Conservation (phyloP, 2,329 filamentous ascomycete genomes). For the Dactylellina haptotyla region DNA sequence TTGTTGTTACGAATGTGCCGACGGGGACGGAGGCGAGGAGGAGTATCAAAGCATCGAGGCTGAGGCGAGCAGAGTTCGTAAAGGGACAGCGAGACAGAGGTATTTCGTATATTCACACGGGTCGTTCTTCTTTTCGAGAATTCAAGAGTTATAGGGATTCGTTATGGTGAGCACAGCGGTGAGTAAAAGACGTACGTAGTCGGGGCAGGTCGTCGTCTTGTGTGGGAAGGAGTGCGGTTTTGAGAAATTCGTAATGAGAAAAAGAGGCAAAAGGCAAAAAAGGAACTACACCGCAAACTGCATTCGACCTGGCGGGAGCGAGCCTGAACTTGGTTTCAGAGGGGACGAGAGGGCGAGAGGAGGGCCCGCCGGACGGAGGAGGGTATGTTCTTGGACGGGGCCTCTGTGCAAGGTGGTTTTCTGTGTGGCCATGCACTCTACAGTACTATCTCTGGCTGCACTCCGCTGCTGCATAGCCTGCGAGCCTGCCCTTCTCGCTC, state of each 20-base stretch:
- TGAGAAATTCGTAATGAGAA: constrained; percentile 34
- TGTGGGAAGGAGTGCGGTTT: constrained; percentile 2
- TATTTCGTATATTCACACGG: constrained; percentile 12
- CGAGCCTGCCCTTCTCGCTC: not conserved
- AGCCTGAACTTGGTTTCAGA: too few relatives aligned
- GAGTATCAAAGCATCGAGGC: not conserved
- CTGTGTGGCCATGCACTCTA: too few relatives aligned
- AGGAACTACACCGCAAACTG: not conserved
- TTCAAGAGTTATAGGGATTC: too few relatives aligned
- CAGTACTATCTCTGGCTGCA: not conserved
- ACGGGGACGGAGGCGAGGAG: not conserved
- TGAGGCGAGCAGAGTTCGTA: not conserved
- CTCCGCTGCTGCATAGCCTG: not conserved
- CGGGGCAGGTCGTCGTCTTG: too few relatives aligned
- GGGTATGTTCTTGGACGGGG: too few relatives aligned
- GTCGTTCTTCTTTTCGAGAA: too few relatives aligned
- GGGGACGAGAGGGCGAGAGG: too few relatives aligned
- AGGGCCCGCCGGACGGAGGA: too few relatives aligned
- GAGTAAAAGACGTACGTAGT: not conserved
- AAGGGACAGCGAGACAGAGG: not conserved
- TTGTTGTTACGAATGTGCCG: not conserved
- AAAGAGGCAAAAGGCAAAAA: constrained; percentile 8
- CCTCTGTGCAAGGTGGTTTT: too few relatives aligned
- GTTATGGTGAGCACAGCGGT: too few relatives aligned
- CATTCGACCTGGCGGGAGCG: too few relatives aligned